Base-by-base conservation (phyloP, 768 basidiomycete genomes). In the Trametes cubensis region DNA sequence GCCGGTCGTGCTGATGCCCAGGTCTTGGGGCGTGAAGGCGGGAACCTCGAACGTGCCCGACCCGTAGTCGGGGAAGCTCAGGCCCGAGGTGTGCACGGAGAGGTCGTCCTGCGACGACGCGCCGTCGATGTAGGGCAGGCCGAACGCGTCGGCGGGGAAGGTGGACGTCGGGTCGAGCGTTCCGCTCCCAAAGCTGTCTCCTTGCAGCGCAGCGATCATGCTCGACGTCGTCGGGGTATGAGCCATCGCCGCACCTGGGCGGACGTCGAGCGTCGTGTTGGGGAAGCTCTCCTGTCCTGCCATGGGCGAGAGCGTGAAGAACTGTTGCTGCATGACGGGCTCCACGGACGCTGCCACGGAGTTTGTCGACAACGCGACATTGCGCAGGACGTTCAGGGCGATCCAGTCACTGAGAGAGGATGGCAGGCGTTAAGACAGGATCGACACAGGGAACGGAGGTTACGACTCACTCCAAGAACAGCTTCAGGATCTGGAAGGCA, bases 301-400 rank as follows among this genome's bases (percentile, higher is more conserved):
- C 91, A 93, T 93, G n/a, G 92, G 90, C 57, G 91, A 93, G 59
- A 94, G 78, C 4, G 89, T 82, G 73, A 91, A 90, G 77, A 89
- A 95, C 69, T 92, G 88, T 70, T 94, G 92, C 68, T 94, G 92
- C 83, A 94, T 92, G 59, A 93, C 87, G 34, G 92, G 92, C 71
- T 95, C 92, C 55, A 95, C 92, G 25, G 92, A 94, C 21, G 92
- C 92, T 30, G 92, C 92, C 56, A 95, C 92, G 20, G 92, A 94
- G 75, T 92, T 94, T 23, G 92, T 94, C 28, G 92, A 94, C 61
- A 95, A 77, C 2, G 93, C 93, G 64, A 95, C 92, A 68, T 81
- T 91, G 68, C 92, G 81, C 67, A 95, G 79, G 63, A 95, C 91
- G 73, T 92, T 94, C 65, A 94, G 86, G 2, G 91, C 90, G 70